phyloP scores from a whole-genome alignment of 1,284 basidiomycete species.

The Erythrobasidium hasegawianum region DNA sequence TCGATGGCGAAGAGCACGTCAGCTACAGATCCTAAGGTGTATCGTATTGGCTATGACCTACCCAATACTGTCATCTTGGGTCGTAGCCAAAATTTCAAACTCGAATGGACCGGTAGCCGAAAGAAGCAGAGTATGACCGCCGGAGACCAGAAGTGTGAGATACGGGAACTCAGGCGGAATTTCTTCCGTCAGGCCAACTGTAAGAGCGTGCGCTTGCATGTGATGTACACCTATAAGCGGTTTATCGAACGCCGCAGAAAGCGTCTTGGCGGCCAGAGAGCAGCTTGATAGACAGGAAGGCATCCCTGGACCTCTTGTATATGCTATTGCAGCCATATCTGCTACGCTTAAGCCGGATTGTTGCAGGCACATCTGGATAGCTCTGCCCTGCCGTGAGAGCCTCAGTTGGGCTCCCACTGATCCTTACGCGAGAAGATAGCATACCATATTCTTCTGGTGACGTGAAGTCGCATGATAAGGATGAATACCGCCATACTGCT shows the following conservation, averaged over 20 bases:
- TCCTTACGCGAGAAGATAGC: too few relatives aligned
- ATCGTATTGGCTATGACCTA: constrained; percentile 39
- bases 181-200: constrained; percentile 65
- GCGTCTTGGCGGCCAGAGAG: constrained; percentile 70
- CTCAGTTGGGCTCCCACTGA: constrained; percentile 8
- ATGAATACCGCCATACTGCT: constrained; percentile 74
- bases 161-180: constrained; percentile 70
- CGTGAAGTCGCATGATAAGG: constrained; percentile 69
- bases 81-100: constrained; percentile 71
- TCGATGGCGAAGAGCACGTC: not conserved
- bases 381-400: constrained; percentile 60
- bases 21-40: too few relatives aligned
- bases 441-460: constrained; percentile 65
- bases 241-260: constrained; percentile 70
- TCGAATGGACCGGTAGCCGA: constrained; percentile 59
- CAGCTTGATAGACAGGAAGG: constrained; percentile 72
- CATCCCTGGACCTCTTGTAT: constrained; percentile 86
- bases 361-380: constrained; percentile 63
- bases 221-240: constrained; percentile 63
- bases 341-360: constrained; percentile 60
- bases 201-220: constrained; percentile 87
- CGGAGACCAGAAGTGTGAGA: constrained; percentile 78
- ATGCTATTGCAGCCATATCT: constrained; percentile 80
- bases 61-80: constrained; percentile 71
- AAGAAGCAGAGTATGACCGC: constrained; percentile 83